Base-by-base conservation (phyloP, 2,329 filamentous ascomycete species). In the Pestalotiopsis sp. region DNA sequence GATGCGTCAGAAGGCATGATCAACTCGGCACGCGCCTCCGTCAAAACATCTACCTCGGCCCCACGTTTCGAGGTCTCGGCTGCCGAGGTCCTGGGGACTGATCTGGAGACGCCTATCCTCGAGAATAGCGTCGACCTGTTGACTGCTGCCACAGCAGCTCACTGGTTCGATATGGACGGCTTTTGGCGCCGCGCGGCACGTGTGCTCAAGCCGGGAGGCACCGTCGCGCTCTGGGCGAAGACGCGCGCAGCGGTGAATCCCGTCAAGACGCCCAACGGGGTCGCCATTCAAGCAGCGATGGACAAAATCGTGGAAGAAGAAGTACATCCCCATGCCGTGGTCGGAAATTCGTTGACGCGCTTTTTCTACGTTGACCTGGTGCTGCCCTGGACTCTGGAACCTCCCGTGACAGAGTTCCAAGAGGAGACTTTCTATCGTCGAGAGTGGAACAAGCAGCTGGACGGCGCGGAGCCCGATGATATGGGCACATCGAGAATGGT, bases 1-100 rank as follows among this genome's bases (percentile, higher is more conserved):
- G 88, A 90, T 70, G 81, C 86, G 0, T 83, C 84, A 2, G 77
- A 79, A 14, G 84, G 82, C 57, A 90, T 90, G 88, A 85, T 90
- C 64, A 74, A 69, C 13, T 79, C 81, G 0, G 87, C 87, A 3
- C 77, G 77, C 0, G 73, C 78, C 0, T 72, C 83, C 0, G 77
- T 78, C 3, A 80, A 79, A 17, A 69, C 58, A 13, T 76, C 80
- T 0, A 67, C 74, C 0, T 72, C 71, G 3, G 75, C 74, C 0
- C 81, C 86, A 41, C 74, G 71, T 4, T 89, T 83, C 69, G 78
- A 79, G 0, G 75, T 84, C 12, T 82, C 80, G 1, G 74, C 77
- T 0, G 85, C 85, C 1, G 85, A 88, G 70, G 77, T 80, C 0
- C 78, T 87, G 2, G 81, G 79, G 20, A 67, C 71, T 2, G 36